A percentile compares a stretch with the other conserved stretches of the same genome.
These are phyloP conservation scores for Linnemannia zychae DNA, from an alignment of 192 early-diverging fungal genomes.

Conservation along the genomic window DNA sequence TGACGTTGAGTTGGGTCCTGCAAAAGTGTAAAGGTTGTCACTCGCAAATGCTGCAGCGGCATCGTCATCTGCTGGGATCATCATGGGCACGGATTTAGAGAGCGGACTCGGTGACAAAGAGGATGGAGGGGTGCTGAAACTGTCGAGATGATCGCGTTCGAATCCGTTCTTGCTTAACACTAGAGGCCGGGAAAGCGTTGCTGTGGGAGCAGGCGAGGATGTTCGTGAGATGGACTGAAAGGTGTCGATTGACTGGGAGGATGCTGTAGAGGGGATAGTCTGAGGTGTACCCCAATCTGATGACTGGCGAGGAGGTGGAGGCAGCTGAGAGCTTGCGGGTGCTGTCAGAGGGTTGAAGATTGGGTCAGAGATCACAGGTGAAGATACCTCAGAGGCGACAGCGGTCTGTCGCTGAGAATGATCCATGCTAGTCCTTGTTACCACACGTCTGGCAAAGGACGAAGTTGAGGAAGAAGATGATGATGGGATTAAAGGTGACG, in stretches of 20 bases:
- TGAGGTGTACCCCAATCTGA: background rate
- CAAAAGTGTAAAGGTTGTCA: constrained; percentile 28
- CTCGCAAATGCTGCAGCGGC: constrained; percentile 44
- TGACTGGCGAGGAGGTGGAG: background rate
- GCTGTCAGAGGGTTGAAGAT: constrained; percentile 36
- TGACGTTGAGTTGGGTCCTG: constrained; percentile 6
- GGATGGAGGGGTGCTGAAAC: background rate
- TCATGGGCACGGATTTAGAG: constrained; percentile 18
- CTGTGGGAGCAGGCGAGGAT: constrained; percentile 26
- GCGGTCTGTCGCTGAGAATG: constrained; percentile 9
- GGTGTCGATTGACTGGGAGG: constrained; percentile 46
- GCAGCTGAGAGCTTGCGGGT: background rate
- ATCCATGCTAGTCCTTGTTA: constrained; percentile 14
- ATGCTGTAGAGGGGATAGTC: background rate
- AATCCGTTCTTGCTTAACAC: constrained; percentile 23
- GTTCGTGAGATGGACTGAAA: constrained; percentile 51
- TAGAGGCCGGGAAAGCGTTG: background rate
- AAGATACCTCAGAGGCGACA: background rate
- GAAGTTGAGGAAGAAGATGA: constrained; percentile 9
- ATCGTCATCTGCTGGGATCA: constrained; percentile 25
- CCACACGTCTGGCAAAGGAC: background rate
- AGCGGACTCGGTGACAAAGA: constrained; percentile 11
- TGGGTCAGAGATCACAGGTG: constrained; percentile 6
- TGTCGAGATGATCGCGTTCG: constrained; percentile 25
- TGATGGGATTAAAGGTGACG: background rate